Conservation (phyloP, 2,329 filamentous ascomycete species). For the Metarhizium sp. region DNA sequence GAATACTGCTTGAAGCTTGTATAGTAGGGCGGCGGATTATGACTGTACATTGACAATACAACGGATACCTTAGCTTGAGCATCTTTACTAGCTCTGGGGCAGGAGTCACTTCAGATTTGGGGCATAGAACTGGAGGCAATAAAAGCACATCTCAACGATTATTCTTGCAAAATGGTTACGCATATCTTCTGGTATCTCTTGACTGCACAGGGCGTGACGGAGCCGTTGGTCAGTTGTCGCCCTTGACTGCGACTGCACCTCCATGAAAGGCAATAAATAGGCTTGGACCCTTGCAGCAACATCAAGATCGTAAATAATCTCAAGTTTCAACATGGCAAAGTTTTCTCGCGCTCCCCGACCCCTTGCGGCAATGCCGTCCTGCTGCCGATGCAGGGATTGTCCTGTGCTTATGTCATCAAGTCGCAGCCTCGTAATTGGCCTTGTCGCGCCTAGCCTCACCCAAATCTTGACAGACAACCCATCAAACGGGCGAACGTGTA, state of each 20-base stretch:
- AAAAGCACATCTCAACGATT: neutral
- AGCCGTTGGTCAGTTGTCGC: neutral
- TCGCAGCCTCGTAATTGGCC: constrained; percentile 1
- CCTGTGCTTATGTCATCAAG: constrained; percentile 5
- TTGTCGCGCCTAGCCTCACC: neutral
- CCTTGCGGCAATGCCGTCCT: too few relatives aligned
- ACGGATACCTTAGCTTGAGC: neutral
- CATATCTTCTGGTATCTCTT: neutral
- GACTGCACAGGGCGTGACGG: neutral
- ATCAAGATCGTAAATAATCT: too few relatives aligned
- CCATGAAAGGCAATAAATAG: neutral
- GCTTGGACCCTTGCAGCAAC: neutral
- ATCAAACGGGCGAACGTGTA: neutral
- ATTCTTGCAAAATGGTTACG: neutral
- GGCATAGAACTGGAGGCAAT: neutral
- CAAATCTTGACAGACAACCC: neutral
- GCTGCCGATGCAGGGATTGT: neutral
- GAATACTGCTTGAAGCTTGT: constrained; percentile 4
- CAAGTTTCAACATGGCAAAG: too few relatives aligned
- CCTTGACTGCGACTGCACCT: neutral
- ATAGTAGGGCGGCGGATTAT: neutral
- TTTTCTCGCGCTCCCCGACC: too few relatives aligned
- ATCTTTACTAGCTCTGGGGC: neutral
- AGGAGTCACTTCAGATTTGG: neutral
- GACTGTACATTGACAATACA: constrained; percentile 3